Conservation (phyloP, 2,329 filamentous ascomycete species). For the Incumbomyces lentus region DNA sequence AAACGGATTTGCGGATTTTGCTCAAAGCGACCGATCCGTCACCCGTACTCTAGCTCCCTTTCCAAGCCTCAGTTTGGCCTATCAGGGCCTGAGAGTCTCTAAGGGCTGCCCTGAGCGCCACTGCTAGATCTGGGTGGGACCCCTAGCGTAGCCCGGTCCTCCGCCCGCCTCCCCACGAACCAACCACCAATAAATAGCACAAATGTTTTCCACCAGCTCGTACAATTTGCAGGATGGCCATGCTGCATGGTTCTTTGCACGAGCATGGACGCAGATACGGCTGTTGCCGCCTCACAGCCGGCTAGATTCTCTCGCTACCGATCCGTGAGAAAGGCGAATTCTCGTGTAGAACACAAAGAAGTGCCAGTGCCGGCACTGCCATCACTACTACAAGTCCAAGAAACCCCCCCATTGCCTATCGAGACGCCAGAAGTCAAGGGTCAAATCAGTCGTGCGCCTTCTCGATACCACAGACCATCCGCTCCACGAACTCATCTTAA, state of each 20-base stretch:
- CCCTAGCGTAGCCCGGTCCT: no score
- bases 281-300: constrained; percentile 2
- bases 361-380: constrained; percentile 10
- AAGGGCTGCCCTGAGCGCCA: no score
- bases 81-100: no score
- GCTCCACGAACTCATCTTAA: constrained; percentile 17
- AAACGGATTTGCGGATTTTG: no score
- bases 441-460: constrained; percentile 28
- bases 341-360: constrained; percentile 22
- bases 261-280: background rate
- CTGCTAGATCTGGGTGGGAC: no score
- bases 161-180: background rate
- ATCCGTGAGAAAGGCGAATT: constrained; percentile 41
- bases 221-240: no score
- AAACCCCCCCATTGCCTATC: background rate
- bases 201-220: background rate
- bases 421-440: constrained; percentile 18
- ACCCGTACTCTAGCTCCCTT: no score
- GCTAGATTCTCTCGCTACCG: constrained; percentile 48
- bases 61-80: no score
- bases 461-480: constrained; percentile 23
- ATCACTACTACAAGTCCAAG: constrained; percentile 11
- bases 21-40: no score
- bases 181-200: background rate
- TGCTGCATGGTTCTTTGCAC: background rate